Base-by-base conservation (phyloP, 768 basidiomycete species). In the Daedalea quercina region DNA sequence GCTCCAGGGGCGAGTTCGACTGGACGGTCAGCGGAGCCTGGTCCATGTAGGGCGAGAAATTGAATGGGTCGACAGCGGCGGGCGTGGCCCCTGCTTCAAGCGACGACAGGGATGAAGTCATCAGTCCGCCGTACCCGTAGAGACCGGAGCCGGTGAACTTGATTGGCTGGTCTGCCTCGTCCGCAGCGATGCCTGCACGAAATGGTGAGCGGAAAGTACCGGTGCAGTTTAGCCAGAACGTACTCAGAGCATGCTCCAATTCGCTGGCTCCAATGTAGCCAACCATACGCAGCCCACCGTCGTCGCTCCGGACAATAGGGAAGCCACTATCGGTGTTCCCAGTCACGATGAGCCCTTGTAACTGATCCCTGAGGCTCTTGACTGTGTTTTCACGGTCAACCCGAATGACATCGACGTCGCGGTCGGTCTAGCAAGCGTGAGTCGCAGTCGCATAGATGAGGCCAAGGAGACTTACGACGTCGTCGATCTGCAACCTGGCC, bases 231-330 rank as follows among this genome's bases (percentile, higher is more conserved):
- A n/a, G n/a, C 34, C 41, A 25, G 20, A 12, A 75, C 84, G 50
- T 67, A 92, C 89, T 79, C 3, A 99, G 71, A 4, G 91, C 94
- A 67, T 98, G 93, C 62, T 96, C 93, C 13, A 99, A 79, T 68
- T 99, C 96, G 61, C 86, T 94, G 25, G 84, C 80, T 0, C 93
- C 92, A 54, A 98, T 87, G 65, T 94, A 94, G 7, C 94, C 96
- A 34, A 90, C 77, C 75, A 96, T 78, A 35, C 90, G 78, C 60
- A 76, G 58, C 19, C 78, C 78, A 8, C 71, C 74, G 6, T 54
- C 63, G 50, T 76, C 81, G 31, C 69, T 72, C 57, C 82, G 70
- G 49, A 97, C 64, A 50, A 97, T 86, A 0, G 95, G 94, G 68
- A 98, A 94, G 3, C 94, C 94, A 43, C 81, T 74, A 63, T 94